Base-by-base conservation (phyloP, 371 early-diverging fungal species). In the Gilbertella persicaria region DNA sequence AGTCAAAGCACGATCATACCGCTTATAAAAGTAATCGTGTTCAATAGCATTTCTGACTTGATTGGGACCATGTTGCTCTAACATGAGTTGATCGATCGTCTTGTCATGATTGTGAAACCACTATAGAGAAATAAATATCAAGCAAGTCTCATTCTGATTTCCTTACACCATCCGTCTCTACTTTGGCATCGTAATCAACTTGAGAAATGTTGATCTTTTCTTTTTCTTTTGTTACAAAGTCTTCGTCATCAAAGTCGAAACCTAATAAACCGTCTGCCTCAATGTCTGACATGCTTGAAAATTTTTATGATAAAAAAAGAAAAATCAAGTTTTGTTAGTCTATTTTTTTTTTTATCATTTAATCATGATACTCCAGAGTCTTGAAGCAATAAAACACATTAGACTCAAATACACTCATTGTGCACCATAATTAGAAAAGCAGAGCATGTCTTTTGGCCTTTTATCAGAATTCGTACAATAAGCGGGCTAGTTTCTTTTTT, bases 211-310 rank as follows among this genome's bases (percentile, higher is more conserved):
- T 49, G 9, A 48, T 16, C 49, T 45, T 45, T 33, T 52, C 45
- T 45, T 64, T 65, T 28, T 55, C 67, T 50, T 64, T 65, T 16
- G 61, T 60, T 16, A 51, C 53, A 50, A 77, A 77, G n/a, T 66
- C 68, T 50, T 73, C 72, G 38, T 73, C 78, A 55, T 73, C 74
- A 63, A 77, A 77, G 35, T 68, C 56, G 43, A 73, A 73, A 2
- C 48, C 63, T 38, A 70, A 60, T 17, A 54, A 42, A n/a, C 42
- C 48, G 9, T 49, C 37, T 8, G 53, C 49, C 26, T 51, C 59
- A 42, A 39, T 19, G 25, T 46, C 38, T 24, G 58, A 45, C 58
- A 58, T 58, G n/a, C n/a, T n/a, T n/a, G n/a, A n/a, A n/a, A n/a
- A n/a, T n/a, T n/a, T n/a, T n/a, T n/a, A n/a, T n/a, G n/a, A n/a